Base-by-base conservation (phyloP, 139 green algal species). In the Chlorella sp. region DNA sequence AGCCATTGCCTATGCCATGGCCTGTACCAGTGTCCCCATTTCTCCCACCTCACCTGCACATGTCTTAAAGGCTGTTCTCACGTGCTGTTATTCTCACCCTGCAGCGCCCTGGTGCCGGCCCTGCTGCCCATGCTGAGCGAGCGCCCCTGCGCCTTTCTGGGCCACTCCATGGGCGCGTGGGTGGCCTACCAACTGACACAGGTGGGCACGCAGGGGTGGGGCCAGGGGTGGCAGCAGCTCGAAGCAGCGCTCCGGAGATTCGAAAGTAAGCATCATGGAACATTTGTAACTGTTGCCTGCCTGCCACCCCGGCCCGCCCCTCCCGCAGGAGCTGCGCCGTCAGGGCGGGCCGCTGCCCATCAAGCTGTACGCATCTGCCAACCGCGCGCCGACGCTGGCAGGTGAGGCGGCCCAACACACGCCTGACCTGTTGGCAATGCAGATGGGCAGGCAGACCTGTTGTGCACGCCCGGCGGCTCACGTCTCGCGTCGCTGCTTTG, bases 111-210 rank as follows among this genome's bases (percentile, higher is more conserved):
- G 61, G 34, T 81, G 57, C 34, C 77, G 4, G 83, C 53, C 39
- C 42, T 87, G 24, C 24, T 88, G 39, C 68, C 82, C 2, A 15
- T 89, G 36, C 66, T 86, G 77, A 69, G 88, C 78, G 73, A 21
- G 24, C 73, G 81, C 32, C 88, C 93, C 11, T 96, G 92, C 81
- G 93, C 86, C 0, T 57, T 96, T 30, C 94, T 96, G 40, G 93
- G 93, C n/a, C 93, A 96, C 93, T 95, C 91, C 93, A 93, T 96
- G 93, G 93, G 93, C 14, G 93, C 90, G 2, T 96, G 93, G 93
- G 85, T 96, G 28, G 93, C 81, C 3, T 94, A 91, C 26, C 83
- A 90, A 42, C 84, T 93, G 15, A 73, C 86, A 3, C 78, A 88
- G 57, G 84, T 91, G n/a, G 16, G 61, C 7, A 5, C 48, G 48